Evolutionary conservation across 1,139 yeast genomes (phyloP).

Genomic region (Hansenula lynferdii): DNA sequence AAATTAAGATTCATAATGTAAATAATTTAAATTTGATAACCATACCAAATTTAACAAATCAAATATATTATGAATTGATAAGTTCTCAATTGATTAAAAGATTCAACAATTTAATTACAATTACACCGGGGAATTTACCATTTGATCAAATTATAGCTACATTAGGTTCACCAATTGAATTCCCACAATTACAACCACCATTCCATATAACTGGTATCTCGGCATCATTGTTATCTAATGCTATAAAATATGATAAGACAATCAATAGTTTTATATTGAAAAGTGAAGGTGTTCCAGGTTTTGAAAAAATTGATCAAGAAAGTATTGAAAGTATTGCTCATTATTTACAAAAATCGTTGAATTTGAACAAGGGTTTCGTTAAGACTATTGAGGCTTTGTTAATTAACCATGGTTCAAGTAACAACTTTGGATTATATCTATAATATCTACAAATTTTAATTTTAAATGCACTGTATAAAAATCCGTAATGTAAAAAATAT

Average conservation of each 20-base stretch:
- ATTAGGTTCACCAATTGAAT: slow-evolving; percentile 5
- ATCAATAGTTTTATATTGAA: slow-evolving; percentile 33
- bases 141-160: slow-evolving; percentile 4
- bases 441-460: no score
- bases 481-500: no score
- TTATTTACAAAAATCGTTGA: slow-evolving; percentile 17
- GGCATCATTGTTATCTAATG: no score
- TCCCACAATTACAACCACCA: slow-evolving; percentile 40
- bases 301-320: slow-evolving; percentile 34
- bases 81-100: slow-evolving; percentile 17
- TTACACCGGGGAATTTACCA: slow-evolving; percentile 18
- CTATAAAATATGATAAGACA: slow-evolving; percentile 33
- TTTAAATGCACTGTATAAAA: no score
- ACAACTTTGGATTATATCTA: slow-evolving; percentile 20
- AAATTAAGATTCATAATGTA: slow-evolving; percentile 7
- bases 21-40: slow-evolving; percentile 15
- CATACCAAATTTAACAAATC: slow-evolving; percentile 18
- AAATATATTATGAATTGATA: slow-evolving; percentile 23
- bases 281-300: slow-evolving; percentile 57
- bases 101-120: slow-evolving; percentile 7
- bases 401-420: slow-evolving; percentile 13
- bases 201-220: slow-evolving; percentile 49
- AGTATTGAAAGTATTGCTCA: slow-evolving; percentile 16
- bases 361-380: slow-evolving; percentile 6
- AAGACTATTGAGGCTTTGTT: slow-evolving; percentile 5